These are phyloP conservation scores for Rubus parviflorus DNA, from an alignment of 306 rosid genomes.

Conservation along the genomic window DNA sequence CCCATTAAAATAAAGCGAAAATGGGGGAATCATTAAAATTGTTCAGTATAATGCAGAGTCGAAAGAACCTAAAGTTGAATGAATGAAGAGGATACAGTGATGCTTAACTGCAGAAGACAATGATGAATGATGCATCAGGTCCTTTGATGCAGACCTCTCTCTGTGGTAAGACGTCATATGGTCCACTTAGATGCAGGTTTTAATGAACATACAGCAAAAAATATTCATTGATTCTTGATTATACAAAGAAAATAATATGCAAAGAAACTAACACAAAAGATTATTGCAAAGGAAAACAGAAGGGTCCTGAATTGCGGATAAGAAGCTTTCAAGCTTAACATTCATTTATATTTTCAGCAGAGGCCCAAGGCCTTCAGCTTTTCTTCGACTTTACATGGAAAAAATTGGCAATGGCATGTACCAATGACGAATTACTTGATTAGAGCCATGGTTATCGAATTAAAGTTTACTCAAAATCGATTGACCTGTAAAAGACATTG, in stretches of 20 bases:
- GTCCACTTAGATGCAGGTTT: not conserved
- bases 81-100: not conserved
- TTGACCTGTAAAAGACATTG: not conserved
- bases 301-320: not conserved
- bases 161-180: not conserved
- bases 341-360: not conserved
- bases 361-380: not conserved
- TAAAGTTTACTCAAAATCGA: not conserved
- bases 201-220: not conserved
- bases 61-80: not conserved
- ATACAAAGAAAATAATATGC: not conserved
- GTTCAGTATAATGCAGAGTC: not conserved
- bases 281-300: not conserved
- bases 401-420: not conserved
- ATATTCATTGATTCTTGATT: not conserved
- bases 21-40: not conserved
- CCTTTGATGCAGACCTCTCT: not conserved
- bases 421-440: not conserved
- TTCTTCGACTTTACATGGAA: not conserved
- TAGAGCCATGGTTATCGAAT: not conserved
- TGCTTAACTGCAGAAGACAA: not conserved
- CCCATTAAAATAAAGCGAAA: not conserved
- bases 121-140: not conserved
- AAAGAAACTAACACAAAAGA: not conserved
- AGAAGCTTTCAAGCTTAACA: not conserved